Evolutionary conservation across 2,329 filamentous ascomycete genomes (phyloP).

Genomic region (Capronia coronata): DNA sequence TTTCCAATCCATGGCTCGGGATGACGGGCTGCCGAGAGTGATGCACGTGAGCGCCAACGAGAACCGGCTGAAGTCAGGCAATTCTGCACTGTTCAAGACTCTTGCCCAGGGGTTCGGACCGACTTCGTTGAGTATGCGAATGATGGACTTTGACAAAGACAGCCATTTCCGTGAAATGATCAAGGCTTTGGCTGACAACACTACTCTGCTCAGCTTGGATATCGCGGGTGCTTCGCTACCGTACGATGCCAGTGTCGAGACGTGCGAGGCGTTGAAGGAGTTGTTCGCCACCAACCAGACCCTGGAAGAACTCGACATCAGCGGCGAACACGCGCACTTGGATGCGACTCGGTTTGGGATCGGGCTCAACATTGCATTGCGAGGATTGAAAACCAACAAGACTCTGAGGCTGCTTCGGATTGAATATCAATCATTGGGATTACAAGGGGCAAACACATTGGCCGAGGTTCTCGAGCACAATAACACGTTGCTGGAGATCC

Average conservation of each 20-base stretch:
- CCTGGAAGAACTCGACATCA: conserved; percentile 61
- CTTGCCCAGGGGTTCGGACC: conserved; percentile 52
- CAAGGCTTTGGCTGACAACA: conserved; percentile 56
- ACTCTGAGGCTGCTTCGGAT: conserved; percentile 57
- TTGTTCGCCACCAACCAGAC: conserved; percentile 64
- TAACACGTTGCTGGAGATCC: conserved; percentile 55
- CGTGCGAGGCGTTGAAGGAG: conserved; percentile 55
- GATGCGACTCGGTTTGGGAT: conserved; percentile 64
- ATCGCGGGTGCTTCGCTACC: conserved; percentile 65
- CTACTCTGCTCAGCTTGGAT: conserved; percentile 57
- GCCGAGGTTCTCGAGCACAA: conserved; percentile 63
- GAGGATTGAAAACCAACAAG: conserved; percentile 58
- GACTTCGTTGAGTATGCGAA: conserved; percentile 58
- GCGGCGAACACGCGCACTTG: conserved; percentile 64
- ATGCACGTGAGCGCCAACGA: conserved; percentile 62
- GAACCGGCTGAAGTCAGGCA: conserved; percentile 45
- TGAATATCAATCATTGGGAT: conserved; percentile 61
- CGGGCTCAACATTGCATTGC: conserved; percentile 60
- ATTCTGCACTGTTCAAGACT: conserved; percentile 38
- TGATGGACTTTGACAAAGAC: conserved; percentile 63
- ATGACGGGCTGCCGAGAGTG: conserved; percentile 46
- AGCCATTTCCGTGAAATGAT: conserved; percentile 58
- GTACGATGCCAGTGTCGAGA: conserved; percentile 61
- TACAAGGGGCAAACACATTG: conserved; percentile 63
- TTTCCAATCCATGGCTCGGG: conserved; percentile 55